These are phyloP conservation scores for Backusella parvicylindrica DNA, from an alignment of 192 early-diverging fungal genomes.

Conservation along the genomic window DNA sequence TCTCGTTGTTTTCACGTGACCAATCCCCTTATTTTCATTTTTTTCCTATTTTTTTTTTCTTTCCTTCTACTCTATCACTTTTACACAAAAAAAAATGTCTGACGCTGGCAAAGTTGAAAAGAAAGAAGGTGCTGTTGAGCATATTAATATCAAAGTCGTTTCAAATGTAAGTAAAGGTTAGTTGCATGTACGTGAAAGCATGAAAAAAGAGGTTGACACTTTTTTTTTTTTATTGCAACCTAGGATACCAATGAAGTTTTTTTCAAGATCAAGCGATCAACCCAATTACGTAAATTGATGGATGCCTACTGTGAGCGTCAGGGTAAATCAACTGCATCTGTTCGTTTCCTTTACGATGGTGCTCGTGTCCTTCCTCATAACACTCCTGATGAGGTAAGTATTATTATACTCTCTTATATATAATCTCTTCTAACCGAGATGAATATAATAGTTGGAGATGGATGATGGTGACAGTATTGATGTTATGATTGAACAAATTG, in stretches of 20 bases:
- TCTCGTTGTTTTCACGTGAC: background rate
- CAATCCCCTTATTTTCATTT: background rate
- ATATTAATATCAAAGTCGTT: conserved; percentile 92
- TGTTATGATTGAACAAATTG: conserved; percentile 90
- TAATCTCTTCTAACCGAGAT: no score
- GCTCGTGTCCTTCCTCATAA: conserved; percentile 71
- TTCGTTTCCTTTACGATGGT: conserved; percentile 92
- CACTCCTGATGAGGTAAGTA: conserved; percentile 79
- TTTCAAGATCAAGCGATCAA: conserved; percentile 95
- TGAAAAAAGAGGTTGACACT: background rate
- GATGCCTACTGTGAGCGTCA: conserved; percentile 89
- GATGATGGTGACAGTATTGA: conserved; percentile 95
- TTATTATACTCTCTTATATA: background rate
- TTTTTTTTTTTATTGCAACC: background rate
- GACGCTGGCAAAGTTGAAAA: conserved; percentile 29
- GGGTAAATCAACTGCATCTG: conserved; percentile 70
- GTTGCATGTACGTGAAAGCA: background rate
- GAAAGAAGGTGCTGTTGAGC: conserved; percentile 55
- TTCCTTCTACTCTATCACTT: background rate
- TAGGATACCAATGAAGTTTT: conserved; percentile 79
- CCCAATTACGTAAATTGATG: conserved; percentile 90
- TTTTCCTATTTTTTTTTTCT: background rate
- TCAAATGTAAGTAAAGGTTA: conserved; percentile 62
- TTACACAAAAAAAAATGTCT: conserved; percentile 17
- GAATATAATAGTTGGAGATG: conserved; percentile 70